phyloP scores from a whole-genome alignment of 768 basidiomycete genomes.

The Leucocoprinus sp. region DNA sequence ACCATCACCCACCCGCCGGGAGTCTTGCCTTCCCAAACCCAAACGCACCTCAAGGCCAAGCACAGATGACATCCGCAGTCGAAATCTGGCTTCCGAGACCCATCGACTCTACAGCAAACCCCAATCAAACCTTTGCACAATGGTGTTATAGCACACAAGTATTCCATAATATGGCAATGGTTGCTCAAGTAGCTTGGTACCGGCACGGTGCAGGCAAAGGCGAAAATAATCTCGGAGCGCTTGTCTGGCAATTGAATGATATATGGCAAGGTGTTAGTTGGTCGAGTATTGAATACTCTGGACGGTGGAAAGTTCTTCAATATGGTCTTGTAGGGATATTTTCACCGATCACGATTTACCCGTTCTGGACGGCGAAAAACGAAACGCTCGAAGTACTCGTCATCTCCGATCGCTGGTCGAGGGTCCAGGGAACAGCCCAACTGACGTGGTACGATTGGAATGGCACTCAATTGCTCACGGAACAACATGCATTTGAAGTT shows the following conservation, averaged over 20 bases:
- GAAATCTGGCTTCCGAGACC: constrained; percentile 51
- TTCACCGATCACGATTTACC: constrained; percentile 40
- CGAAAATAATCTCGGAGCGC: constrained; percentile 50
- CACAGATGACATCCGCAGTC: constrained; percentile 43
- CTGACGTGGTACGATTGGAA: constrained; percentile 54
- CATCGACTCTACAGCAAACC: constrained; percentile 32
- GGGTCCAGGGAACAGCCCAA: constrained; percentile 36
- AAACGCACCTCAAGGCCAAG: constrained; percentile 44
- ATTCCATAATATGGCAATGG: constrained; percentile 52
- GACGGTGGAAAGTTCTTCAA: constrained; percentile 52
- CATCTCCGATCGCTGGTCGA: constrained; percentile 44
- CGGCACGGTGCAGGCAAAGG: constrained; percentile 48
- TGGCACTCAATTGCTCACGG: constrained; percentile 32
- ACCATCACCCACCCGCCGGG: constrained; percentile 49
- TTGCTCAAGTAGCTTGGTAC: constrained; percentile 53
- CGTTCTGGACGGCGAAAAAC: constrained; percentile 47
- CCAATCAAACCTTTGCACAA: constrained; percentile 53
- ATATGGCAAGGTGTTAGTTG: constrained; percentile 55
- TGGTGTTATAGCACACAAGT: constrained; percentile 59
- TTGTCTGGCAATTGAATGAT: constrained; percentile 55
- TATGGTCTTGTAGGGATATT: constrained; percentile 39
- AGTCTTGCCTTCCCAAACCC: constrained; percentile 47
- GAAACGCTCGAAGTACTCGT: constrained; percentile 39
- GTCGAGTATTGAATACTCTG: constrained; percentile 48
- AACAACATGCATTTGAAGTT: constrained; percentile 30